Conservation (phyloP, 768 basidiomycete species). For the Dentipellis fragilis region DNA sequence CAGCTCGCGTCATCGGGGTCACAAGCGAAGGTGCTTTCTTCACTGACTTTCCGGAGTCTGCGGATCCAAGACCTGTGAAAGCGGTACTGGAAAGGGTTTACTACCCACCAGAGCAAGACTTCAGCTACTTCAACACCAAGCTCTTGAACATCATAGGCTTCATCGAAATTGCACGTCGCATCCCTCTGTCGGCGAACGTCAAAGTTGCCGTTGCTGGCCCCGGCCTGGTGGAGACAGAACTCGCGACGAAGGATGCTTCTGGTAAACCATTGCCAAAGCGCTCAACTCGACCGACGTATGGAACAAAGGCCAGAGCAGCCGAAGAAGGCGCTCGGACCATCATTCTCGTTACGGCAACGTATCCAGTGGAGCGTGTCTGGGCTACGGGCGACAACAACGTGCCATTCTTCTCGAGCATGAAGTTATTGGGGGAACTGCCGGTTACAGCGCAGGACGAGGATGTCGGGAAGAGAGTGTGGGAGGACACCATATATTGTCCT, state of each 20-base stretch:
- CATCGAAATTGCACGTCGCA: neutral
- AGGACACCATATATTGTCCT: no score
- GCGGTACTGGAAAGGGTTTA: neutral
- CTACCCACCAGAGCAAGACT: neutral
- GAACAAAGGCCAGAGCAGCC: neutral
- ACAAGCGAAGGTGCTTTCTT: neutral
- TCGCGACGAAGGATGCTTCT: neutral
- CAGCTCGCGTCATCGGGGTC: neutral
- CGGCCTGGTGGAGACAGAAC: neutral
- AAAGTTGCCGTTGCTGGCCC: neutral
- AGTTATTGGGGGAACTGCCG: neutral
- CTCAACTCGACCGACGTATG: neutral
- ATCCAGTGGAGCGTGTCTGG: neutral
- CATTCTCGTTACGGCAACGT: neutral
- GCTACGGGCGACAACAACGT: neutral
- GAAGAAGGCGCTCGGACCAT: neutral
- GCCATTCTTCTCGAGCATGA: neutral
- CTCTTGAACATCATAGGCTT: neutral
- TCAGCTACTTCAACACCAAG: neutral
- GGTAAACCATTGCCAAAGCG: neutral
- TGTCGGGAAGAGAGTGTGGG: neutral
- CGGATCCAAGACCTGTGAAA: neutral
- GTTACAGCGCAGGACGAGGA: neutral
- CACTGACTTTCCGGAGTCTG: neutral
- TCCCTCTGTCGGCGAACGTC: neutral